Conservation (phyloP, 2,329 filamentous ascomycete genomes). For the Tothia fuscella region DNA sequence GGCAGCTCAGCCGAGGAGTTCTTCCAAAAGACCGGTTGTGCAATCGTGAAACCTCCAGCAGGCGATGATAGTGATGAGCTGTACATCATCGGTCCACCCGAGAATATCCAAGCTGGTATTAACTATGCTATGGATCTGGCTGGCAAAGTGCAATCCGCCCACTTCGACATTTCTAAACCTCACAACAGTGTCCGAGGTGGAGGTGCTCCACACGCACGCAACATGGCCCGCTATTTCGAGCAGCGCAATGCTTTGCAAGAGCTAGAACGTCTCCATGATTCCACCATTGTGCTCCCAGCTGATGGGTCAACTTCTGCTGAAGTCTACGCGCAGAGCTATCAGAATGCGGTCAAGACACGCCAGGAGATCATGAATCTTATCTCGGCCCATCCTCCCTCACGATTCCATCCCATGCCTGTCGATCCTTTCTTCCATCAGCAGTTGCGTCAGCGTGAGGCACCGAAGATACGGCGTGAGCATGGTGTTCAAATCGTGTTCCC, state of each 20-base stretch:
- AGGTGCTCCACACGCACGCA: conserved; percentile 66
- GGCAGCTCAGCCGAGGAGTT: conserved; percentile 76
- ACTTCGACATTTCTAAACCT: conserved; percentile 69
- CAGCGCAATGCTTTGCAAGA: conserved; percentile 71
- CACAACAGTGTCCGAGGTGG: conserved; percentile 63
- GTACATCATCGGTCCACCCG: conserved; percentile 69
- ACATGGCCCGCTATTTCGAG: conserved; percentile 77
- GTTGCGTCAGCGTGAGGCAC: conserved; percentile 51
- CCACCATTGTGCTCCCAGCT: conserved; percentile 75
- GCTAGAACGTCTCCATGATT: conserved; percentile 66
- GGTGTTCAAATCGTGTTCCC: conserved; percentile 66
- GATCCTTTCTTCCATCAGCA: conserved; percentile 73
- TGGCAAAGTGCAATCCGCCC: conserved; percentile 72
- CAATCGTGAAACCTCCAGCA: conserved; percentile 66
- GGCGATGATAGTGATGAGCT: conserved; percentile 72
- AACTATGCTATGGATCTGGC: conserved; percentile 83
- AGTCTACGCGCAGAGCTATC: conserved; percentile 74
- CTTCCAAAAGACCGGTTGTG: conserved; percentile 79
- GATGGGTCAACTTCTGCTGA: conserved; percentile 72
- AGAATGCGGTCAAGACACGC: conserved; percentile 66
- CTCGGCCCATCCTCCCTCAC: conserved; percentile 59
- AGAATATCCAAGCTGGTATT: conserved; percentile 60
- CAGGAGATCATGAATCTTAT: conserved; percentile 65
- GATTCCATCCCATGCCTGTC: conserved; percentile 54
- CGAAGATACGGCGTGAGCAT: conserved; percentile 52